Base-by-base conservation (phyloP, 352 stramenopile genomes). In the Globisporangium uncinulatum region DNA sequence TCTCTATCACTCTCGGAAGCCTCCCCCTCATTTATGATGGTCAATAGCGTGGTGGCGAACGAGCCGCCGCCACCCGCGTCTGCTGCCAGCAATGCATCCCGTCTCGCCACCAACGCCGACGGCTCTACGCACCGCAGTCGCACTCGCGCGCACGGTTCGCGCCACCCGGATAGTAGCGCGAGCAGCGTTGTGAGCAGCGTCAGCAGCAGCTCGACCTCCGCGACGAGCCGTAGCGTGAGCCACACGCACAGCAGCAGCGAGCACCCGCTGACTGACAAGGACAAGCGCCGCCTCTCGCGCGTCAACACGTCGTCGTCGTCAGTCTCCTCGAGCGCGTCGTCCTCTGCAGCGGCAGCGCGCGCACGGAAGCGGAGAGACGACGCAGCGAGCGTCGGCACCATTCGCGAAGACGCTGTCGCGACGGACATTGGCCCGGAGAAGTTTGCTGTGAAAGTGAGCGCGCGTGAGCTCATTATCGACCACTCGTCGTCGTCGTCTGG, bases 401-500 rank as follows among this genome's bases (percentile, higher is more conserved):
- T 56, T 37, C 59, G 52, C 10, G 53, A 65, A 10, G 52, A 60
- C 54, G 21, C 50, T 0, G 20, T 52, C 0, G 47, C 50, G 24
- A n/a, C 54, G 19, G 70, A 79, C 36, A 70, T 77, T 48, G 70
- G 72, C 2, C 70, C 70, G 0, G 70, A 79, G 58, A 75, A 76
- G 20, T 82, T 79, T 50, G 70, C 65, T 17, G 61, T 66, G 34
- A 81, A 81, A 32, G 65, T 79, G 10, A 54, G 70, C 2, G 53
- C 57, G 8, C 61, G 62, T n/a, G 51, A 61, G 4, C 34, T 57
- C 6, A 49, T 70, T 43, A 49, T 70, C 45, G 64, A 79, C 44
- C 67, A 61, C 54, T 82, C 67, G 42, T 79, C 65, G 34, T 80
- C 72, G 36, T 84, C 72, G 7, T 74, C 71, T 0, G 68, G 73